phyloP scores from a whole-genome alignment of 2,329 filamentous ascomycete species.

The Colletotrichum ledebouriae region DNA sequence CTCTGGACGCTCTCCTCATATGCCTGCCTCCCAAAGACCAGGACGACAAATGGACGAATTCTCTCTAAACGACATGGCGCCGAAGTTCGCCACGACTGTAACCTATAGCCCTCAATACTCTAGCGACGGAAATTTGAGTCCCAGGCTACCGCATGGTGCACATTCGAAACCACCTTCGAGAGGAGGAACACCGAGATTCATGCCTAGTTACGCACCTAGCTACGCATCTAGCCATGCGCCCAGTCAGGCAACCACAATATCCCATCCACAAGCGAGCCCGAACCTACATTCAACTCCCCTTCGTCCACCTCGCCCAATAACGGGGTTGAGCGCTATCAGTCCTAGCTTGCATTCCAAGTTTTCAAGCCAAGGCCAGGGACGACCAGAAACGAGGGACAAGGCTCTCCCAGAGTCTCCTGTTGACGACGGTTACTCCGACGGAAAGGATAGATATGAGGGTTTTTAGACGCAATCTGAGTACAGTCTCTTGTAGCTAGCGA shows the following conservation, averaged over 20 bases:
- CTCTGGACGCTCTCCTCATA: not conserved
- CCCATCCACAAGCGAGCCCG: too few species aligned
- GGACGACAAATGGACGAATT: conserved; percentile 4
- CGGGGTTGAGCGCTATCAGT: conserved; percentile 8
- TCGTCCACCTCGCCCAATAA: conserved; percentile 11
- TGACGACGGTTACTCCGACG: not conserved
- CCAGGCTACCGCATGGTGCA: conserved; percentile 5
- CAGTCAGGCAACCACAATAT: not conserved
- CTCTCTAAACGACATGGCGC: conserved; percentile 15
- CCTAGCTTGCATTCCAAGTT: conserved; percentile 14
- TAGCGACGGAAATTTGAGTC: not conserved
- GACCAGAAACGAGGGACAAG: conserved; percentile 1
- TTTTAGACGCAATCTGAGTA: too few species aligned
- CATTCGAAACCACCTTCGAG: conserved; percentile 1
- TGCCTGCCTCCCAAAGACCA: not conserved
- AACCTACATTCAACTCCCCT: not conserved
- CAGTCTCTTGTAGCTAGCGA: too few species aligned
- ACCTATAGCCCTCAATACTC: conserved; percentile 15
- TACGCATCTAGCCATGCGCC: not conserved
- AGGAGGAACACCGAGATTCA: not conserved
- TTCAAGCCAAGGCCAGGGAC: not conserved
- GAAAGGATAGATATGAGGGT: too few species aligned
- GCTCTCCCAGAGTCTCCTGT: not conserved
- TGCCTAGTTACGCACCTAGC: conserved; percentile 7
- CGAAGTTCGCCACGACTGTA: not conserved